Evolutionary conservation across 2,329 filamentous ascomycete genomes (phyloP).

Genomic region (Cordyceps javanica): DNA sequence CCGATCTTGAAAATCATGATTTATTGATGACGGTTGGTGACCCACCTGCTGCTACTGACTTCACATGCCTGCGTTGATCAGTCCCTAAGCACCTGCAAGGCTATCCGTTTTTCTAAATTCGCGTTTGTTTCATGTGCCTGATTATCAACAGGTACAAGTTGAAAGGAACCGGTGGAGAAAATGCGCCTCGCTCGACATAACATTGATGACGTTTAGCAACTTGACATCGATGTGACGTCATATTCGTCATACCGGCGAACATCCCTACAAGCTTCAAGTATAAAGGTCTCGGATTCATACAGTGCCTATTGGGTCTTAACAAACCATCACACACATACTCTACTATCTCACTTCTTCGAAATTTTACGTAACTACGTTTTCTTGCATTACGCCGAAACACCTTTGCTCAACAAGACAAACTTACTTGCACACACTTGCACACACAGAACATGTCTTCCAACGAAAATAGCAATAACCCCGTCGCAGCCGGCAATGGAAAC

Average conservation of each 20-base stretch:
- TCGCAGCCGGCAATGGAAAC: slow-evolving; percentile 19
- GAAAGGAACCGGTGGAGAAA: background rate
- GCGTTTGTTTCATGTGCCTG: background rate
- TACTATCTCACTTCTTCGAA: too few relatives aligned
- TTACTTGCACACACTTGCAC: background rate
- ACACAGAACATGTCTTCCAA: slow-evolving; percentile 10
- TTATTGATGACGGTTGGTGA: too few relatives aligned
- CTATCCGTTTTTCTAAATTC: background rate
- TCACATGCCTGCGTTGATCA: background rate
- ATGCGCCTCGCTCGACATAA: too few relatives aligned
- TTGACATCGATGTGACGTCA: slow-evolving; percentile 7
- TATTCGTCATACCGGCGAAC: slow-evolving; percentile 6
- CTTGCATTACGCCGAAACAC: too few relatives aligned
- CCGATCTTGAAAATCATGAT: too few relatives aligned
- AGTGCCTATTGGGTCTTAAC: too few relatives aligned
- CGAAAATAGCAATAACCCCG: slow-evolving; percentile 15
- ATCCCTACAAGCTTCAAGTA: slow-evolving; percentile 4
- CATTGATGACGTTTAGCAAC: background rate
- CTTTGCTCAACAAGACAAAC: too few relatives aligned
- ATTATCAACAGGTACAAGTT: background rate
- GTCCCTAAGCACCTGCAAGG: background rate
- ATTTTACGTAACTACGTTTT: too few relatives aligned
- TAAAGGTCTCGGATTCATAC: background rate
- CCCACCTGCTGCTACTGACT: too few relatives aligned
- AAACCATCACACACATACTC: background rate